These are phyloP conservation scores for Limnomonas spitsbergensis DNA, from an alignment of 139 green algal species.

Conservation along the genomic window DNA sequence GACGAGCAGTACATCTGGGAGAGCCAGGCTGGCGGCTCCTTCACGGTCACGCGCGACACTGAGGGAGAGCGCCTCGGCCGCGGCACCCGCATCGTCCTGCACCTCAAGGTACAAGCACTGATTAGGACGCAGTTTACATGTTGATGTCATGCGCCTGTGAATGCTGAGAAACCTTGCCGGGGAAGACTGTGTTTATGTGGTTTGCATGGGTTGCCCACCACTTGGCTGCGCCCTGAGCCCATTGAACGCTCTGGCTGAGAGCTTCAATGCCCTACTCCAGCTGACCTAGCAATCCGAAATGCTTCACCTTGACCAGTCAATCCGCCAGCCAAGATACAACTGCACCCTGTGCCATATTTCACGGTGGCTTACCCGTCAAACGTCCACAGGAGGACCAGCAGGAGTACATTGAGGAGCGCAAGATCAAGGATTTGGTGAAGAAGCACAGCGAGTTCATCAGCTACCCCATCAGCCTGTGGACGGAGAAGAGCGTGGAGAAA, in stretches of 20 bases:
- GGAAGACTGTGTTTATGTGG: too few species aligned
- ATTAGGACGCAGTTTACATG: neutral
- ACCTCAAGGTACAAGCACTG: constrained; percentile 79
- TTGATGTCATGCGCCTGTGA: too few species aligned
- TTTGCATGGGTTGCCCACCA: too few species aligned
- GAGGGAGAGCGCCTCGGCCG: constrained; percentile 81
- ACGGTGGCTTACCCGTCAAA: too few species aligned
- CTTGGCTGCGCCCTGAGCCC: too few species aligned
- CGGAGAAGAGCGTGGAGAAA: constrained; percentile 97
- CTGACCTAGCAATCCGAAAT: too few species aligned
- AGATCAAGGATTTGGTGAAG: constrained; percentile 98
- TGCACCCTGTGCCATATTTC: too few species aligned
- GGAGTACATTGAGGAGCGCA: constrained; percentile 98
- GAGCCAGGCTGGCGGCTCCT: constrained; percentile 96
- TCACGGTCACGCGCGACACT: constrained; percentile 90
- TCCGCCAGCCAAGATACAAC: too few species aligned
- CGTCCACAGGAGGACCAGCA: constrained; percentile 76
- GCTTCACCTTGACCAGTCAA: too few species aligned
- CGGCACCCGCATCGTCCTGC: constrained; percentile 93
- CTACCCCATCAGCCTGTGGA: constrained; percentile 97
- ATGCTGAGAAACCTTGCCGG: too few species aligned
- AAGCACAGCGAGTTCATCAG: constrained; percentile 99
- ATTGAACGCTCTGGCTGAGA: too few species aligned
- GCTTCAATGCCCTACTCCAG: too few species aligned
- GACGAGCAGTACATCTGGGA: constrained; percentile 99